Conservation (phyloP, 2,329 filamentous ascomycete species). For the Lecanoromycetidae sp. region DNA sequence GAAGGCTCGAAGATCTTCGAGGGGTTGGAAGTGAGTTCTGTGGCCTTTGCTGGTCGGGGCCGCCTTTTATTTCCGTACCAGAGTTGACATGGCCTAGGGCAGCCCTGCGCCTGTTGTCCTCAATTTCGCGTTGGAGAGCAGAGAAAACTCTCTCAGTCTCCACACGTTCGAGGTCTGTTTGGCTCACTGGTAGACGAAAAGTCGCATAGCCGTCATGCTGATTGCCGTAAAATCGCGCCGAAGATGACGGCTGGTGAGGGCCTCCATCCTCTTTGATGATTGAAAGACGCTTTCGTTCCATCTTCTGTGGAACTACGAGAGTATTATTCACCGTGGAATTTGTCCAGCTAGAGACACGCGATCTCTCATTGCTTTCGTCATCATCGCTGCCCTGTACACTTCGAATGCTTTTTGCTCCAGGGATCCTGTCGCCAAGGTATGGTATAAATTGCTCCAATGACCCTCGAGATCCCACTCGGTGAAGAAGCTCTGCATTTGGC, state of each 20-base stretch:
- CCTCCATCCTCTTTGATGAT: conserved; percentile 33
- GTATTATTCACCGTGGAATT: conserved; percentile 35
- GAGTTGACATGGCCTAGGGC: conserved; percentile 3
- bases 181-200: conserved; percentile 23
- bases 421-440: neutral
- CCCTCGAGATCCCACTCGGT: conserved; percentile 11
- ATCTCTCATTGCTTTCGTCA: conserved; percentile 22
- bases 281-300: conserved; percentile 29
- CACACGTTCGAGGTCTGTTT: conserved; percentile 17
- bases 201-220: conserved; percentile 21
- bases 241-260: conserved; percentile 23
- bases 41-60: neutral
- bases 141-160: conserved; percentile 33
- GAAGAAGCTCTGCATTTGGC: conserved; percentile 14
- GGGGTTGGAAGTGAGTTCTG: neutral
- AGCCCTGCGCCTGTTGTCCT: conserved; percentile 17
- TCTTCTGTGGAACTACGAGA: conserved; percentile 23
- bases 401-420: conserved; percentile 10
- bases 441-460: neutral
- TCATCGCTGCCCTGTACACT: conserved; percentile 14
- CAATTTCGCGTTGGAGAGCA: conserved; percentile 32
- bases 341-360: conserved; percentile 39
- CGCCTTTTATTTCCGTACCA: neutral
- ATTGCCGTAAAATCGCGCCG: conserved; percentile 18
- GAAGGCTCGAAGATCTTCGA: conserved; percentile 1